Conservation (phyloP, 2,329 filamentous ascomycete species). For the Fusarium chuoi region DNA sequence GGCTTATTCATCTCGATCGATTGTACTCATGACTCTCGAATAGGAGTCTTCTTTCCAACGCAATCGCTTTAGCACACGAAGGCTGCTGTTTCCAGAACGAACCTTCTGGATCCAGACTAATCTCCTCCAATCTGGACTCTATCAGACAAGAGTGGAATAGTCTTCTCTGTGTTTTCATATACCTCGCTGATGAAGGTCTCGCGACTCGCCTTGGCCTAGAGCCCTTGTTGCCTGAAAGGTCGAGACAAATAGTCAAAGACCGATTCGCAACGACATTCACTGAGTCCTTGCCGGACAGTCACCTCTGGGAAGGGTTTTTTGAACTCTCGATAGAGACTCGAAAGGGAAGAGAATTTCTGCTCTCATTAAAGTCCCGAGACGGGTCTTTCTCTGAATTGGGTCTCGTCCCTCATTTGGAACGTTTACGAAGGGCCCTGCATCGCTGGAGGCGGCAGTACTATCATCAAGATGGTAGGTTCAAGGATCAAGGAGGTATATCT, state of each 20-base stretch:
- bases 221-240: conserved; percentile 21
- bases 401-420: not conserved
- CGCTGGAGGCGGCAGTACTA: not conserved
- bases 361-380: not conserved
- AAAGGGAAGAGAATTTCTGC: conserved; percentile 25
- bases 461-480: not conserved
- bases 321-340: conserved; percentile 15
- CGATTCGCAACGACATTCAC: conserved; percentile 21
- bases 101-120: not conserved
- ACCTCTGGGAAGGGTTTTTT: conserved; percentile 26
- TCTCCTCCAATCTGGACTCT: not conserved
- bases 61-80: conserved; percentile 26
- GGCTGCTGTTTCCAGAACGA: conserved; percentile 27
- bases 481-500: fast-evolving
- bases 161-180: conserved; percentile 28
- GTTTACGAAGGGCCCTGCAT: not conserved
- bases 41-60: conserved; percentile 32
- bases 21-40: not conserved
- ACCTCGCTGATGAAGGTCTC: conserved; percentile 23
- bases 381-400: not conserved
- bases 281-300: conserved; percentile 9
- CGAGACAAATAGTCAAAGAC: conserved; percentile 24
- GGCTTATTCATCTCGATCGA: not conserved
- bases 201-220: conserved; percentile 17
- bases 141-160: conserved; percentile 22